Evolutionary conservation across 2,329 filamentous ascomycete genomes (phyloP).

Genomic region (Trichoderma semiorbis): DNA sequence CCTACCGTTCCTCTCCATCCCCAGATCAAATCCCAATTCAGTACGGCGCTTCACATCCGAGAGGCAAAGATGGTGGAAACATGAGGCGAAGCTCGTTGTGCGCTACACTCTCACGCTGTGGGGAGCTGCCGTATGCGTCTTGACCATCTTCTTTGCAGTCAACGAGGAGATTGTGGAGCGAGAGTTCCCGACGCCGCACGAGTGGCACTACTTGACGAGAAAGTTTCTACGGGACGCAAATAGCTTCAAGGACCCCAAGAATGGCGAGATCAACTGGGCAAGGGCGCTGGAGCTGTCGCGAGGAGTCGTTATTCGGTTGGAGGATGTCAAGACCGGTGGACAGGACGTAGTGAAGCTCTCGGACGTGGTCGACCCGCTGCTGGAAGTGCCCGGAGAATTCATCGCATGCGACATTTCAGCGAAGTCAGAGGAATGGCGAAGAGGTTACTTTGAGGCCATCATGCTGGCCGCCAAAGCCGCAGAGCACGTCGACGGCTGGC

Average conservation of each 20-base stretch:
- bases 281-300: slow-evolving; percentile 58
- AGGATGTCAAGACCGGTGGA: slow-evolving; percentile 67
- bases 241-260: slow-evolving; percentile 53
- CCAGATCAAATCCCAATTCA: slow-evolving; percentile 49
- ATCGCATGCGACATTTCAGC: slow-evolving; percentile 65
- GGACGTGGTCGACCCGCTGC: slow-evolving; percentile 58
- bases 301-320: slow-evolving; percentile 61
- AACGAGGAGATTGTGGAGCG: slow-evolving; percentile 74
- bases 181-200: slow-evolving; percentile 73
- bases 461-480: slow-evolving; percentile 73
- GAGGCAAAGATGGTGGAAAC: slow-evolving; percentile 64
- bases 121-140: slow-evolving; percentile 57
- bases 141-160: slow-evolving; percentile 61
- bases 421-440: slow-evolving; percentile 79
- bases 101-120: slow-evolving; percentile 67
- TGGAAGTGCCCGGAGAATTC: slow-evolving; percentile 65
- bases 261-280: slow-evolving; percentile 62
- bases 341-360: slow-evolving; percentile 55
- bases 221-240: slow-evolving; percentile 64
- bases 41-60: slow-evolving; percentile 78
- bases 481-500: slow-evolving; percentile 77
- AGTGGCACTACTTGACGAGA: slow-evolving; percentile 73
- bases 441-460: slow-evolving; percentile 79
- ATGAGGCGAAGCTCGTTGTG: slow-evolving; percentile 65
- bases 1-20: slow-evolving; percentile 49